Conservation (phyloP, 2,329 filamentous ascomycete genomes). For the Dactylellina parvicollis region DNA sequence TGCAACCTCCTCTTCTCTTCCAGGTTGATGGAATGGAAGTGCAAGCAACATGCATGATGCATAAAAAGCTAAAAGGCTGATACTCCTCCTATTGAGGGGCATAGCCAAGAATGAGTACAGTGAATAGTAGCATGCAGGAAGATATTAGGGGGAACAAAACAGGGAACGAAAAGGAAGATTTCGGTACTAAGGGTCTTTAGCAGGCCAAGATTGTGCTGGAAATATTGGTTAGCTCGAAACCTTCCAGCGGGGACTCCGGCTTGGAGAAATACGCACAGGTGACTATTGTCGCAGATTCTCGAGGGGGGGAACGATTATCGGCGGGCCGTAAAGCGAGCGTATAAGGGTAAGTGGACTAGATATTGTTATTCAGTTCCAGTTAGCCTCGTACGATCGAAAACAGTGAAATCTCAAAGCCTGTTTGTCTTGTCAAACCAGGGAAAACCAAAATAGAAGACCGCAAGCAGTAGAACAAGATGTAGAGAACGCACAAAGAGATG, state of each 20-base stretch:
- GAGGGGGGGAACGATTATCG: conserved; percentile 34
- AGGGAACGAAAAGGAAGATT: background rate
- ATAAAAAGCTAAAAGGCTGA: background rate
- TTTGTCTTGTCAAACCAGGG: too few relatives aligned
- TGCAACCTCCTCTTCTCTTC: conserved; percentile 11
- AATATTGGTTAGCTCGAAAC: conserved; percentile 25
- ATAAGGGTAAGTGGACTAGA: conserved; percentile 49
- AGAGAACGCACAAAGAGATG: conserved; percentile 41
- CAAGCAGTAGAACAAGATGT: conserved; percentile 36
- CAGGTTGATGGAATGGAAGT: background rate
- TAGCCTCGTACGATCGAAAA: conserved; percentile 21
- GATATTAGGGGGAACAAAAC: background rate
- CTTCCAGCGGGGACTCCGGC: background rate
- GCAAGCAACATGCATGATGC: conserved; percentile 26
- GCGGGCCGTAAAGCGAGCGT: conserved; percentile 47
- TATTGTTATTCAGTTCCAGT: conserved; percentile 1
- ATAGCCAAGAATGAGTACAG: background rate
- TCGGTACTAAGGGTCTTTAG: conserved; percentile 21
- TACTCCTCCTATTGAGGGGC: background rate
- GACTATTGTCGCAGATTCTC: conserved; percentile 24
- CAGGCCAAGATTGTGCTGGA: conserved; percentile 47
- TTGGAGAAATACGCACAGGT: conserved; percentile 24
- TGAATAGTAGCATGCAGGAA: background rate
- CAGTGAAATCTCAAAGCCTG: too few relatives aligned
- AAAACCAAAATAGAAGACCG: too few relatives aligned